Evolutionary conservation across 2,329 filamentous ascomycete genomes (phyloP).

Genomic region (Colletotrichum salicis): DNA sequence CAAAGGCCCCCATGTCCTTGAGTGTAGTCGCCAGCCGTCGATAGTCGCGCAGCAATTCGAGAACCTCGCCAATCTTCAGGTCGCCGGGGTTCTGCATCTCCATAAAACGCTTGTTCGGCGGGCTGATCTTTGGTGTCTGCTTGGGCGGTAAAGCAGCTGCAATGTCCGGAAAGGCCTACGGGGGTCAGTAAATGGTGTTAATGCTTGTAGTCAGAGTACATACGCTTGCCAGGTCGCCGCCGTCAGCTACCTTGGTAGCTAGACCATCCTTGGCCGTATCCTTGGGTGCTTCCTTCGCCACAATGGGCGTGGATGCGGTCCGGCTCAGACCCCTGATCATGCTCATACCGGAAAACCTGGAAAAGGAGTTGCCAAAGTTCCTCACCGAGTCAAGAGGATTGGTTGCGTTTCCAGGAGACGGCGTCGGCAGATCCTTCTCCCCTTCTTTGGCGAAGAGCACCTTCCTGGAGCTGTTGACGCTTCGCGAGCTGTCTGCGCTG

Average conservation of each 20-base stretch:
- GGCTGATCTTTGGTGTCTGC: constrained; percentile 65
- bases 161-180: constrained; percentile 70
- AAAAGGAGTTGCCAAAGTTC: constrained; percentile 81
- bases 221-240: constrained; percentile 68
- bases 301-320: constrained; percentile 54
- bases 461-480: constrained; percentile 69
- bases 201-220: constrained; percentile 39
- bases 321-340: constrained; percentile 81
- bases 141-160: constrained; percentile 66
- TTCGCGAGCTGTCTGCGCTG: constrained; percentile 79
- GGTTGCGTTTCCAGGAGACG: constrained; percentile 14
- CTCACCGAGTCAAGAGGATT: constrained; percentile 79
- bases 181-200: constrained; percentile 18
- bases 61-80: constrained; percentile 77
- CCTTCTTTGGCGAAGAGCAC: constrained; percentile 61
- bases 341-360: constrained; percentile 79
- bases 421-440: constrained; percentile 45
- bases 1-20: constrained; percentile 71
- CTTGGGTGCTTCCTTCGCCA: constrained; percentile 40
- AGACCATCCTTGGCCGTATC: background rate
- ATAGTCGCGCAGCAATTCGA: constrained; percentile 79
- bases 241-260: constrained; percentile 53
- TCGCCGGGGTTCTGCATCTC: constrained; percentile 77
- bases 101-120: constrained; percentile 79
- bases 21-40: constrained; percentile 74